A percentile compares a stretch with the other conserved stretches of the same genome.
Evolutionary conservation across 2,329 filamentous ascomycete genomes (phyloP).

Genomic region (Aureobasidium sp.): DNA sequence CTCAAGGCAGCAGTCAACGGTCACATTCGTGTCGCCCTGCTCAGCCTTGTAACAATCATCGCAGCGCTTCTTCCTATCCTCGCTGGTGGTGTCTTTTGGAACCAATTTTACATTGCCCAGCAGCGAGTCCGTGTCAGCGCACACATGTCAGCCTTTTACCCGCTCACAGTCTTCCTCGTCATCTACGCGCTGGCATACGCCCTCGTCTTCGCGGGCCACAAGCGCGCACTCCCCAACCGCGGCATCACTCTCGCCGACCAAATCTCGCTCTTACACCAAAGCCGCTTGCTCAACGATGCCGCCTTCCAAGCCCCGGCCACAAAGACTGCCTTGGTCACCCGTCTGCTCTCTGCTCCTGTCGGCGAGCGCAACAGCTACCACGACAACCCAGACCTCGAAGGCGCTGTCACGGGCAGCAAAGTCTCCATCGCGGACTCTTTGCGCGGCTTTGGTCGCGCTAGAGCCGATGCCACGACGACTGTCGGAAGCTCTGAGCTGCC

Average conservation of each 20-base stretch:
- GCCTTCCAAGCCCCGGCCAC: slow-evolving; percentile 63
- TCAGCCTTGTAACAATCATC: slow-evolving; percentile 53
- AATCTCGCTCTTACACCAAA: slow-evolving; percentile 68
- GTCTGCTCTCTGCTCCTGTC: slow-evolving; percentile 52
- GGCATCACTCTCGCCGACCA: slow-evolving; percentile 68
- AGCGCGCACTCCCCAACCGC: slow-evolving; percentile 62
- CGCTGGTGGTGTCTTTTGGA: slow-evolving; percentile 66
- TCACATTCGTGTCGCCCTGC: slow-evolving; percentile 58
- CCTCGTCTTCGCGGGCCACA: slow-evolving; percentile 52
- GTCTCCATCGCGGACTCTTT: slow-evolving; percentile 26
- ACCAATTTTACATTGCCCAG: slow-evolving; percentile 50
- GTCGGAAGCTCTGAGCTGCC: slow-evolving; percentile 22
- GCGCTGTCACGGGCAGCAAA: slow-evolving; percentile 22
- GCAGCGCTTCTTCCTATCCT: slow-evolving; percentile 61
- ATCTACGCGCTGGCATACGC: slow-evolving; percentile 59
- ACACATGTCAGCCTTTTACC: slow-evolving; percentile 63
- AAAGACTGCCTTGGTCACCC: slow-evolving; percentile 61
- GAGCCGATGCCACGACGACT: slow-evolving; percentile 17
- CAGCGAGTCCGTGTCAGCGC: slow-evolving; percentile 60
- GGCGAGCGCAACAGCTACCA: slow-evolving; percentile 40
- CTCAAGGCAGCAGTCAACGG: slow-evolving; percentile 52
- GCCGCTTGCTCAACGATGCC: slow-evolving; percentile 63
- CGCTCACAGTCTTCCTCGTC: slow-evolving; percentile 64
- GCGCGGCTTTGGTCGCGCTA: slow-evolving; percentile 28
- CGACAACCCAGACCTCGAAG: slow-evolving; percentile 19